phyloP scores from a whole-genome alignment of 2,329 filamentous ascomycete species.

The Fusarium illudens region DNA sequence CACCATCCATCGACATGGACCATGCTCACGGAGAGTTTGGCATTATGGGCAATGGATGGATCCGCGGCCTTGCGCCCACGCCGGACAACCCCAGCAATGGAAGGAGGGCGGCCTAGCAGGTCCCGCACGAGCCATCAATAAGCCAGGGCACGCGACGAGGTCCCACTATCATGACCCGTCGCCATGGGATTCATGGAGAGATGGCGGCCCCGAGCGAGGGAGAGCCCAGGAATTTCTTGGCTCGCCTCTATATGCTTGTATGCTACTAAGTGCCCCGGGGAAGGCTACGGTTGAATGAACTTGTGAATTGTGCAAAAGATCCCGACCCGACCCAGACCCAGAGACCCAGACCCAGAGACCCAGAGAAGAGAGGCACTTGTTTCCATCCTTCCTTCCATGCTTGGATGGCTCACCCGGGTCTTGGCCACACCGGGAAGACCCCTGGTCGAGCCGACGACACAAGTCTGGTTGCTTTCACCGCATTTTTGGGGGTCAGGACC shows the following conservation, averaged over 20 bases:
- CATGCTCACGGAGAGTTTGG: conserved; percentile 14
- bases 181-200: conserved; percentile 26
- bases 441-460: conserved; percentile 30
- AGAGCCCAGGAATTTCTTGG: no score
- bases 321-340: not conserved
- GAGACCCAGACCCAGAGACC: conserved; percentile 9
- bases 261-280: no score
- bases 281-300: not conserved
- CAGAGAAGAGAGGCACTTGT: conserved; percentile 1
- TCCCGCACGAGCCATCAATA: conserved; percentile 29
- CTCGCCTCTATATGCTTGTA: no score
- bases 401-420: not conserved
- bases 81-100: conserved; percentile 16
- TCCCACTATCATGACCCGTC: conserved; percentile 34
- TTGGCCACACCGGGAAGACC: conserved; percentile 36
- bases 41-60: conserved; percentile 1
- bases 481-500: conserved; percentile 41
- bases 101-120: not conserved
- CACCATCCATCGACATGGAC: conserved; percentile 8
- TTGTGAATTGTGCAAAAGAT: conserved; percentile 6
- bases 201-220: not conserved
- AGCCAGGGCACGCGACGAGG: conserved; percentile 30
- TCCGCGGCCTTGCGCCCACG: conserved; percentile 28
- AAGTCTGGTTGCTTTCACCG: conserved; percentile 41
- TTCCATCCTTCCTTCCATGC: not conserved